phyloP scores from a whole-genome alignment of 148 eudicot genomes.

The Diospyros kaki region DNA sequence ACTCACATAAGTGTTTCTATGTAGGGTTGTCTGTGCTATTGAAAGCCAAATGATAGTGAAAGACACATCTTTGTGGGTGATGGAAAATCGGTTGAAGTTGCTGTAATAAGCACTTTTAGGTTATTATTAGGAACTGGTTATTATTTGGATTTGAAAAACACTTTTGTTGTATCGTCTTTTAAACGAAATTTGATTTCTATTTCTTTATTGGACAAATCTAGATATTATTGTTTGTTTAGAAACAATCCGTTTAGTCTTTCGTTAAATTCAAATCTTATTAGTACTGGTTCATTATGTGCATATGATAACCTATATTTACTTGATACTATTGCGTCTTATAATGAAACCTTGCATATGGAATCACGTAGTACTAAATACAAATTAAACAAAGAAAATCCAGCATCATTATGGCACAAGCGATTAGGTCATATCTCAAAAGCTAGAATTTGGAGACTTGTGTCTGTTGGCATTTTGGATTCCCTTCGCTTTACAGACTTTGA shows the following conservation, averaged over 20 bases:
- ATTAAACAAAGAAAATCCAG: no score
- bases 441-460: no score
- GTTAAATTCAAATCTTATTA: neutral
- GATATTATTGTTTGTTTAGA: neutral
- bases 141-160: neutral
- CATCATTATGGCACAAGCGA: neutral
- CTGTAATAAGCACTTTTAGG: no score
- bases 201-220: neutral
- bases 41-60: no score
- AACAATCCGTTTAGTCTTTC: neutral
- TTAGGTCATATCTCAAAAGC: no score
- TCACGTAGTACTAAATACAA: neutral
- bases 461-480: no score
- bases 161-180: constrained; percentile 11
- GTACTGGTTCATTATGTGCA: neutral
- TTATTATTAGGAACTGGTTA: neutral
- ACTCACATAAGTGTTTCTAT: no score
- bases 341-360: neutral
- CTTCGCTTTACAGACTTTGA: no score
- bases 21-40: no score
- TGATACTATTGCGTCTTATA: neutral
- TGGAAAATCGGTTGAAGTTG: no score
- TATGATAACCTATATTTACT: constrained; percentile 2
- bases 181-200: neutral
- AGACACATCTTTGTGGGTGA: no score